These are phyloP conservation scores for Exophiala oligosperma DNA, from an alignment of 2,329 filamentous ascomycete genomes.

Conservation along the genomic window DNA sequence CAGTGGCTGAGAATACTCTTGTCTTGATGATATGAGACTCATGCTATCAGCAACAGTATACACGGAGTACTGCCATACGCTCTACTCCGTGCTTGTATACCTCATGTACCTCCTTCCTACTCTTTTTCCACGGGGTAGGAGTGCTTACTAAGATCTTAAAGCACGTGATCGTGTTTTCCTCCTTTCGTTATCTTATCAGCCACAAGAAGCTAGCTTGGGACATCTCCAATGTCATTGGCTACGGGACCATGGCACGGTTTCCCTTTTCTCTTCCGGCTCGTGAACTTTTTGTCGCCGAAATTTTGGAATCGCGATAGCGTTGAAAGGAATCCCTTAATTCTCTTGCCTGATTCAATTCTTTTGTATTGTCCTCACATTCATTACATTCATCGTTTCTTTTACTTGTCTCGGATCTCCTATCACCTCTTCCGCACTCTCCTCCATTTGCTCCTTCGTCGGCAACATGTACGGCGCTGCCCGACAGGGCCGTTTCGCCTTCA, in stretches of 20 bases:
- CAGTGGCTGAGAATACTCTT: no score
- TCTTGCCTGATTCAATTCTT: neutral
- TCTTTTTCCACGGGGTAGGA: no score
- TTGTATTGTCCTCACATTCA: neutral
- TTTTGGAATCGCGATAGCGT: neutral
- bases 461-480: constrained; percentile 33
- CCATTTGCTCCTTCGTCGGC: neutral
- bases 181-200: neutral
- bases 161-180: no score
- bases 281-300: neutral
- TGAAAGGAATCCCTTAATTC: neutral
- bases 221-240: neutral
- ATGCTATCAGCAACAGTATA: no score
- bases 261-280: neutral
- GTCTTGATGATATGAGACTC: no score
- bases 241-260: neutral
- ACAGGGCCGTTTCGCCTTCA: constrained; percentile 19
- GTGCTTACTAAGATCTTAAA: no score
- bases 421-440: neutral
- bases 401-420: neutral
- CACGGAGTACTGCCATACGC: no score
- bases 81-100: no score
- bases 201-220: neutral
- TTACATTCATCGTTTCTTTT: neutral
- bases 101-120: no score